These are phyloP conservation scores for Mollisiaceae sp. DNA, from an alignment of 2,329 filamentous ascomycete genomes.

Conservation along the genomic window DNA sequence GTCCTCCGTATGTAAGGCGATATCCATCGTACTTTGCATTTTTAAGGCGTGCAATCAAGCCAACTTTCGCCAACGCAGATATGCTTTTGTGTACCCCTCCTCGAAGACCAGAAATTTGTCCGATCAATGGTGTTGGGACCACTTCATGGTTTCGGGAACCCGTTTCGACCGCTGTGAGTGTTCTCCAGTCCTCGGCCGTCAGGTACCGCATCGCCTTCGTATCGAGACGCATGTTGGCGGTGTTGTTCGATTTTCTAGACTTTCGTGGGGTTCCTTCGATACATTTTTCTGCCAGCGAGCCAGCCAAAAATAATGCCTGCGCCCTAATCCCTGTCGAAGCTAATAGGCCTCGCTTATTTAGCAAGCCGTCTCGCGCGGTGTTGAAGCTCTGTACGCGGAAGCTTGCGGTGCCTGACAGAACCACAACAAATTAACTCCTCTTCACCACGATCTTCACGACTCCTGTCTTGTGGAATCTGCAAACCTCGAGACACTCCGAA, in stretches of 20 bases:
- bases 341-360: slow-evolving; percentile 31
- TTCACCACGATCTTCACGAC: slow-evolving; percentile 40
- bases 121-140: slow-evolving; percentile 88
- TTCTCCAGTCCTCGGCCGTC: slow-evolving; percentile 90
- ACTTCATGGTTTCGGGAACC: slow-evolving; percentile 97
- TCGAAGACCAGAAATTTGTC: slow-evolving; percentile 79
- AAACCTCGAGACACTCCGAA: slow-evolving; percentile 12
- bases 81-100: slow-evolving; percentile 87
- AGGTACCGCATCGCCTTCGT: slow-evolving; percentile 93
- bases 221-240: slow-evolving; percentile 82
- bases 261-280: slow-evolving; percentile 16
- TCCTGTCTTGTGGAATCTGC: slow-evolving; percentile 13
- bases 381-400: slow-evolving; percentile 41
- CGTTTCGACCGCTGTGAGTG: slow-evolving; percentile 89
- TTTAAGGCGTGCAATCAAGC: slow-evolving; percentile 89
- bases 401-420: slow-evolving; percentile 38
- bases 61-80: slow-evolving; percentile 87
- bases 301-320: slow-evolving; percentile 19
- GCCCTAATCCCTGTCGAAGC: slow-evolving; percentile 29
- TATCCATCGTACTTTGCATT: slow-evolving; percentile 98
- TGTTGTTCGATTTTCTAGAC: slow-evolving; percentile 18
- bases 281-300: slow-evolving; percentile 33
- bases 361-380: slow-evolving; percentile 23
- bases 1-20: slow-evolving; percentile 91
- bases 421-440: slow-evolving; percentile 30